Conservation (phyloP, 257 asterid species). For the Avicennia marina region DNA sequence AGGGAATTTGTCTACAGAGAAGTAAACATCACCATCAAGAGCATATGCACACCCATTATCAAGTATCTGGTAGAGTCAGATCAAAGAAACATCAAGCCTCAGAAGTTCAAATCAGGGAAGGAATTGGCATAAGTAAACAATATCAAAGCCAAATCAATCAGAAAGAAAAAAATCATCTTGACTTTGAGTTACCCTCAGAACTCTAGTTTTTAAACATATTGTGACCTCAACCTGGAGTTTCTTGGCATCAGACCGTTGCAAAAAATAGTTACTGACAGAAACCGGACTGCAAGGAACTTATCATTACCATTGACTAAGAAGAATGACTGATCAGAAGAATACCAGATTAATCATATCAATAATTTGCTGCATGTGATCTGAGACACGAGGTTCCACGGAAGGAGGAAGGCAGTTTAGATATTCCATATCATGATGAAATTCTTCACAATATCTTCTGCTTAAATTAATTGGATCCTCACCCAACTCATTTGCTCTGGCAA, state of each 20-base stretch:
- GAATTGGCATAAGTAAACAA: no score
- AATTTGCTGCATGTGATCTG: conserved; percentile 86
- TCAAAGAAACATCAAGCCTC: conserved; percentile 9
- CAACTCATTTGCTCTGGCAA: conserved; percentile 80
- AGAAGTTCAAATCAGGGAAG: background rate
- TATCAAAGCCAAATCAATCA: no score
- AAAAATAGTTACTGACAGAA: background rate
- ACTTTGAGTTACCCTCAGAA: background rate
- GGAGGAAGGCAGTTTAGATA: conserved; percentile 81
- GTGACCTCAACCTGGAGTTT: background rate
- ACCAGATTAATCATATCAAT: conserved; percentile 87
- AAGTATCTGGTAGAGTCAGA: conserved; percentile 44
- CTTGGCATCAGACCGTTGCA: background rate
- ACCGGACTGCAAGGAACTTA: conserved; percentile 1
- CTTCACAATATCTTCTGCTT: conserved; percentile 85
- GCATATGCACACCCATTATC: conserved; percentile 75
- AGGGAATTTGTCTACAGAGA: conserved; percentile 83
- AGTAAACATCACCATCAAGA: conserved; percentile 83
- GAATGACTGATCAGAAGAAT: background rate
- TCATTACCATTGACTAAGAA: background rate
- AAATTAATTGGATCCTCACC: conserved; percentile 79
- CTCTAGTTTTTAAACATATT: background rate
- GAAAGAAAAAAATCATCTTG: background rate
- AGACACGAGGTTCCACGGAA: conserved; percentile 90
- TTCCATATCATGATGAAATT: conserved; percentile 81